Percentiles rank a stretch among this genome's conserved stretches.
phyloP scores from a whole-genome alignment of 306 rosid genomes.

The Lupinus albus region DNA sequence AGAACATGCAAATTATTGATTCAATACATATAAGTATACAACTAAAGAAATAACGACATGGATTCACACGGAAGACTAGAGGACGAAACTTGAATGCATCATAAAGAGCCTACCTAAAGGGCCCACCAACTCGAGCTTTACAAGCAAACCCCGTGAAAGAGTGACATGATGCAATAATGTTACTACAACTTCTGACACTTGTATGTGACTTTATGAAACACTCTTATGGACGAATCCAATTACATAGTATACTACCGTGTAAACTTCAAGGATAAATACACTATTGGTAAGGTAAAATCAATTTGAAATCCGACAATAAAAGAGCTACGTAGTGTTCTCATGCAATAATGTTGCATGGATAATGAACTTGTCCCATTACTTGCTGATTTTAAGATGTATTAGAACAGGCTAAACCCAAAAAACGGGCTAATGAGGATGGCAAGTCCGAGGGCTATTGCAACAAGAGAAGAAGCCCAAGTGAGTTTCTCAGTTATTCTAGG shows the following conservation, averaged over 20 bases:
- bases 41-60: too few relatives aligned
- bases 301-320: conserved; percentile 34
- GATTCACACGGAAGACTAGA: too few relatives aligned
- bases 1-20: too few relatives aligned
- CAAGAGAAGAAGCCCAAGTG: conserved; percentile 94
- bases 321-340: conserved; percentile 26
- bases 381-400: conserved; percentile 35
- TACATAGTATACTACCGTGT: neutral
- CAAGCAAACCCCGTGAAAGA: too few relatives aligned
- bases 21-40: too few relatives aligned
- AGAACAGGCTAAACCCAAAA: conserved; percentile 85
- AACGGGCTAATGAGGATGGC: conserved; percentile 88
- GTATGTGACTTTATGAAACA: neutral
- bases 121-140: too few relatives aligned
- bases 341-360: conserved; percentile 34
- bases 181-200: too few relatives aligned
- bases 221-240: neutral
- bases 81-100: too few relatives aligned
- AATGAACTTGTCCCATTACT: conserved; percentile 37
- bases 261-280: conserved; percentile 20
- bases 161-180: too few relatives aligned
- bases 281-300: conserved; percentile 5
- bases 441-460: conserved; percentile 83
- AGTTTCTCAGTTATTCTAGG: conserved; percentile 98
- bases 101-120: too few relatives aligned